Conservation (phyloP, 2,329 filamentous ascomycete species). For the Exutisphaerella laricina region DNA sequence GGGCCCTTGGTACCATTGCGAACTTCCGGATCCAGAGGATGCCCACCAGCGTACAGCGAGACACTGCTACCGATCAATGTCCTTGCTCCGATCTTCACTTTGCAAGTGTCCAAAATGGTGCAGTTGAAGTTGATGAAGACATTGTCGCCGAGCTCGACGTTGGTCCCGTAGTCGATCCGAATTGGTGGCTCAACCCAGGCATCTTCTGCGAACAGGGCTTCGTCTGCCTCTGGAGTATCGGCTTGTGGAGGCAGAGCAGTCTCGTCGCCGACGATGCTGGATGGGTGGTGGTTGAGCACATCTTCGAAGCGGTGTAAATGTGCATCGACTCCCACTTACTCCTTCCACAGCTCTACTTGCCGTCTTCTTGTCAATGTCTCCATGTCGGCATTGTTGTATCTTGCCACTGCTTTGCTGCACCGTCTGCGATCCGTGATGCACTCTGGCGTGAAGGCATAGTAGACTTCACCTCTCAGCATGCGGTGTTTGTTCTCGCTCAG, state of each 20-base stretch:
- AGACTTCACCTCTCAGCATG: slow-evolving; percentile 51
- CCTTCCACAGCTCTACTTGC: slow-evolving; percentile 62
- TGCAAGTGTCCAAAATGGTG: slow-evolving; percentile 70
- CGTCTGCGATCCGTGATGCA: slow-evolving; percentile 59
- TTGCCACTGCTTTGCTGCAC: slow-evolving; percentile 55
- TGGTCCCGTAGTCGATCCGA: slow-evolving; percentile 70
- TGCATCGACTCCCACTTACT: slow-evolving; percentile 61
- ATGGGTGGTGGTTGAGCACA: no score
- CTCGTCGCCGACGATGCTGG: slow-evolving; percentile 59
- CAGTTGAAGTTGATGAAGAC: slow-evolving; percentile 73
- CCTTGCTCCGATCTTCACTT: slow-evolving; percentile 67
- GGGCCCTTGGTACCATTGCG: slow-evolving; percentile 71
- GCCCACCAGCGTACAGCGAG: slow-evolving; percentile 66
- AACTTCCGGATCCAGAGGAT: slow-evolving; percentile 69
- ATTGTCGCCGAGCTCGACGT: slow-evolving; percentile 62
- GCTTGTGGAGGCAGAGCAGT: slow-evolving; percentile 57
- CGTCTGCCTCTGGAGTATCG: slow-evolving; percentile 57
- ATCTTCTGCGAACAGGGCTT: slow-evolving; percentile 56
- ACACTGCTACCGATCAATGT: slow-evolving; percentile 77
- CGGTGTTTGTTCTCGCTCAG: slow-evolving; percentile 34
- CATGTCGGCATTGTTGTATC: slow-evolving; percentile 57
- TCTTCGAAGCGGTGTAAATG: no score
- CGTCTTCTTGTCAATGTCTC: slow-evolving; percentile 54
- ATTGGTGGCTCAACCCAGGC: slow-evolving; percentile 68
- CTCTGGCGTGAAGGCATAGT: slow-evolving; percentile 66